Evolutionary conservation across 768 basidiomycete genomes (phyloP), one percentile per base, ranked within the genome.

Genomic region (Collybia nuda): DNA sequence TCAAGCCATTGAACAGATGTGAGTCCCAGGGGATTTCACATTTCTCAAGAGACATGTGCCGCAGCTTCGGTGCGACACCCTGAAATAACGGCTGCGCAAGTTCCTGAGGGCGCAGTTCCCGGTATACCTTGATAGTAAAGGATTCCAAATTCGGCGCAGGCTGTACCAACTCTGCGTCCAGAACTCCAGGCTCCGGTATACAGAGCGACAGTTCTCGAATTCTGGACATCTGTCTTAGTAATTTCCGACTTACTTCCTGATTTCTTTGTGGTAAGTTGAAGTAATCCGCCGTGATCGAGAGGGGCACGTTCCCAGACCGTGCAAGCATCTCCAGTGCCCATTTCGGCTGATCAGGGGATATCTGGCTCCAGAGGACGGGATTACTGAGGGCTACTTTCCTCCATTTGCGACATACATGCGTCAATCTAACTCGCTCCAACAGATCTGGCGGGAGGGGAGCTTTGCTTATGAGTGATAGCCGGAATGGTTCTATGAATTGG

Each of bases 361-460:
- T 24, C 19, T 48, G 45, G 19, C 45, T 47, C 46, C 51, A 52
- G 37, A 42, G 23, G 15, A 24, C 18, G 11, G 51, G 40, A 41
- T 52, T 46, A 12, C 14, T 23, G 40, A 52, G 41, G 17, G 43
- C 28, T 14, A 43, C 37, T 37, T 47, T 26, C n/a, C 51, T 24
- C 51, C 51, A 52, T 17, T 19, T 28, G 18, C 35, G 51, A 35
- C 51, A 52, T 19, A 52, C 51, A 28, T 42, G 46, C 2, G 46
- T 48, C 24, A 52, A 7, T 14, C 19, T 19, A n/a, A 47, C 24
- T 37, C 51, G 47, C 22, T 12, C 21, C 22, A 51, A 26, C 15
- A 14, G 21, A 21, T 44, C 7, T 1, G 45, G 15, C 2, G 50
- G 35, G 6, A 4, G 21, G n/a, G 32, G 12, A 24, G 23, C n/a